These are phyloP conservation scores for Heliophila coronopifolia DNA, from an alignment of 441 rosid species.

Conservation along the genomic window DNA sequence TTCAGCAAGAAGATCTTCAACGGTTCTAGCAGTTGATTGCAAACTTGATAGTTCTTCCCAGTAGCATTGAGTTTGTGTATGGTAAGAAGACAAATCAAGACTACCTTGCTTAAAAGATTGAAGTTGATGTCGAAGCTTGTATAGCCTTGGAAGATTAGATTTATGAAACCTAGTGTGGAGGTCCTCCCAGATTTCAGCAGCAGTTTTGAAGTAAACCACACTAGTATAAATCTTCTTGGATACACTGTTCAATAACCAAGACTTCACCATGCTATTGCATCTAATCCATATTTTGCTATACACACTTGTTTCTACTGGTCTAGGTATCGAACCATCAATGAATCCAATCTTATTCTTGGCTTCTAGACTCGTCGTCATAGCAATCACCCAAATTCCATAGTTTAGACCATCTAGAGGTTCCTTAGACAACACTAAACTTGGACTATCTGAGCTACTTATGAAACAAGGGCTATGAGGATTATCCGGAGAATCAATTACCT, in stretches of 20 bases:
- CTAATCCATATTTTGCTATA: not conserved
- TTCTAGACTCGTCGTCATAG: not conserved
- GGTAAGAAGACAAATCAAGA: not conserved
- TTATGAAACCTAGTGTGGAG: not conserved
- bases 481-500: not conserved
- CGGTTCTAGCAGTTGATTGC: not conserved
- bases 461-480: too few relatives aligned
- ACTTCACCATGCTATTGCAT: not conserved
- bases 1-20: not conserved
- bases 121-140: not conserved
- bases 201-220: not conserved
- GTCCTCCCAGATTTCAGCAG: not conserved
- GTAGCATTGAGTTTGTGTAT: not conserved
- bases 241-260: not conserved
- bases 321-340: not conserved
- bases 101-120: not conserved
- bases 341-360: not conserved
- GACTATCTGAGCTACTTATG: too few relatives aligned
- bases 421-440: not conserved
- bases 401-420: not conserved
- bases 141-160: not conserved
- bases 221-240: not conserved
- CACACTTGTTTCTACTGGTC: not conserved
- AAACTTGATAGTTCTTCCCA: not conserved
- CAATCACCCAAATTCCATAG: not conserved